Conservation (phyloP, 495 filamentous ascomycete genomes). For the Pyronema omphalodes region DNA sequence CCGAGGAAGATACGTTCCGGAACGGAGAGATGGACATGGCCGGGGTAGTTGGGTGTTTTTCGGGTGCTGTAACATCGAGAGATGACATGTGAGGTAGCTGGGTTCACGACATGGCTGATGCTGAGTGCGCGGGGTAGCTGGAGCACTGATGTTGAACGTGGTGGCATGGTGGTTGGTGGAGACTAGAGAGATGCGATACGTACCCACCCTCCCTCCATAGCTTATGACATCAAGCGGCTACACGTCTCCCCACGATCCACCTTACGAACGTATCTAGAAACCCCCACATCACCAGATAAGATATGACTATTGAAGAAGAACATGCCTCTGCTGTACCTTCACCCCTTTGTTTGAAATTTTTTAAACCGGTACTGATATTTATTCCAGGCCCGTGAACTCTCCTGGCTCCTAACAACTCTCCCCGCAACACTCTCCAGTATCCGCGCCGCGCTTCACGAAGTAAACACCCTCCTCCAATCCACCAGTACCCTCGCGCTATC, state of each 20-base stretch:
- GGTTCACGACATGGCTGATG: background rate
- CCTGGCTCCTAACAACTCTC: conserved; percentile 69
- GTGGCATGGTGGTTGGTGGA: background rate
- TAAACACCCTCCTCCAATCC: conserved; percentile 62
- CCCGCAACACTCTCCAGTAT: conserved; percentile 58
- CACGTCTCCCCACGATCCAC: background rate
- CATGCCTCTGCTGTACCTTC: conserved; percentile 15
- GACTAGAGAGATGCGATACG: background rate
- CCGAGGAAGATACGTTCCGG: conserved; percentile 62
- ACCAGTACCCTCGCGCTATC: conserved; percentile 71
- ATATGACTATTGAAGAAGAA: conserved; percentile 12
- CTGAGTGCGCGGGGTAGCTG: background rate
- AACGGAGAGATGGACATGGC: conserved; percentile 73
- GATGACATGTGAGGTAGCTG: conserved; percentile 32
- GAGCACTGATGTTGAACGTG: background rate
- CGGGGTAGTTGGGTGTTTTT: conserved; percentile 54
- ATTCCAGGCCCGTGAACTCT: conserved; percentile 39
- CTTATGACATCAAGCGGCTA: background rate
- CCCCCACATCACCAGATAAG: conserved; percentile 5
- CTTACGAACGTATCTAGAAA: background rate
- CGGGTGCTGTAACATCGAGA: conserved; percentile 41
- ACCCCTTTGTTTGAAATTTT: background rate
- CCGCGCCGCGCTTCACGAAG: conserved; percentile 75
- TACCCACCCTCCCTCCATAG: no score
- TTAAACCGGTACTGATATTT: background rate